Evolutionary conservation across 208 protist species (phyloP).

Genomic region (Trypanosoma cruzi): DNA sequence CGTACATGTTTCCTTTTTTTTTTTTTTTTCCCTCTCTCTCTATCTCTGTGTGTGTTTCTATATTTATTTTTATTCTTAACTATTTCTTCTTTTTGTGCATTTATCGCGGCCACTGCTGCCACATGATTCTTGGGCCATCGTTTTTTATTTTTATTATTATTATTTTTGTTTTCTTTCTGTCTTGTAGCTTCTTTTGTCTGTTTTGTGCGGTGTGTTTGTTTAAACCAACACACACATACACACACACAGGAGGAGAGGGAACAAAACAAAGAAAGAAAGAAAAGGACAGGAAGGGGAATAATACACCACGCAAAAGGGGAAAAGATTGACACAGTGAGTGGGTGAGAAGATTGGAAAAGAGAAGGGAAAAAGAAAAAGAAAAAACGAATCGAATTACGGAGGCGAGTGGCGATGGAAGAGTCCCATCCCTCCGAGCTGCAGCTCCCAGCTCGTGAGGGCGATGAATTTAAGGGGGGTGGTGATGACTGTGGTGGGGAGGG

Average conservation of each 20-base stretch:
- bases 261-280: conserved; percentile 12
- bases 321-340: not conserved
- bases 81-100: conserved; percentile 19
- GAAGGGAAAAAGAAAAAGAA: conserved; percentile 3
- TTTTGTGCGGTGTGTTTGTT: conserved; percentile 3
- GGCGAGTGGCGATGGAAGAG: not conserved
- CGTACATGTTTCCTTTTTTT: too few relatives aligned
- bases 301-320: not conserved
- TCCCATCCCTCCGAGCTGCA: not conserved
- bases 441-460: not conserved
- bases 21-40: not conserved
- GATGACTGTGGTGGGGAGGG: not conserved
- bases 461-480: not conserved
- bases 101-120: not conserved
- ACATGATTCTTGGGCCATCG: not conserved
- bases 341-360: not conserved
- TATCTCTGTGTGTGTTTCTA: not conserved
- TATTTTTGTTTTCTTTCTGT: conserved; percentile 21
- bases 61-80: not conserved
- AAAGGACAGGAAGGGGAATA: not conserved
- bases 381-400: conserved; percentile 2
- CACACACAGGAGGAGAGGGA: not conserved
- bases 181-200: conserved; percentile 11
- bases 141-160: not conserved
- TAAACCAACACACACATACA: not conserved